phyloP scores from a whole-genome alignment of 441 rosid species.

The Syzygium malaccense region DNA sequence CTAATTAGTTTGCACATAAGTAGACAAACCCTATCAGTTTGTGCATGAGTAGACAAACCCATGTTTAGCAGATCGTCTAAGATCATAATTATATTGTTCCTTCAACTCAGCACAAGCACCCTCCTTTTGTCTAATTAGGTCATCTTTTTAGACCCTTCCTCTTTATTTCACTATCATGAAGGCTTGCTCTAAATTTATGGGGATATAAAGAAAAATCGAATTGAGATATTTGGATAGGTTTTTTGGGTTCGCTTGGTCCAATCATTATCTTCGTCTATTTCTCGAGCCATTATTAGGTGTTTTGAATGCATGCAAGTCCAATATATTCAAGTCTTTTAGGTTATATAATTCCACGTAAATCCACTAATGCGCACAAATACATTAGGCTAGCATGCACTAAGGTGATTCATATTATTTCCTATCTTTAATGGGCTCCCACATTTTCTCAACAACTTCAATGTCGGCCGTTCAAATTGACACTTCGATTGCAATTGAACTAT shows the following conservation, averaged over 20 bases:
- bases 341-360: fast-evolving
- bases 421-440: neutral
- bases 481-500: neutral
- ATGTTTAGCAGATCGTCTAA: neutral
- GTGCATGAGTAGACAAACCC: fast-evolving
- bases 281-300: neutral
- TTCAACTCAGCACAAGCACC: neutral
- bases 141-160: neutral
- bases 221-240: neutral
- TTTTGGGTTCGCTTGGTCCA: neutral
- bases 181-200: fast-evolving
- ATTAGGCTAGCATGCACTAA: fast-evolving
- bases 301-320: neutral
- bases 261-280: neutral
- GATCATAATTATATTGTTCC: fast-evolving
- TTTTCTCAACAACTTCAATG: neutral
- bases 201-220: fast-evolving
- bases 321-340: neutral
- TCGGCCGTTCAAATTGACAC: neutral
- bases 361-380: fast-evolving
- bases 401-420: fast-evolving
- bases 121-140: neutral
- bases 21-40: fast-evolving
- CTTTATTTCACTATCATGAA: fast-evolving
- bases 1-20: fast-evolving